phyloP scores from a whole-genome alignment of 1,284 basidiomycete genomes.

The Mrakiaceae sp. region DNA sequence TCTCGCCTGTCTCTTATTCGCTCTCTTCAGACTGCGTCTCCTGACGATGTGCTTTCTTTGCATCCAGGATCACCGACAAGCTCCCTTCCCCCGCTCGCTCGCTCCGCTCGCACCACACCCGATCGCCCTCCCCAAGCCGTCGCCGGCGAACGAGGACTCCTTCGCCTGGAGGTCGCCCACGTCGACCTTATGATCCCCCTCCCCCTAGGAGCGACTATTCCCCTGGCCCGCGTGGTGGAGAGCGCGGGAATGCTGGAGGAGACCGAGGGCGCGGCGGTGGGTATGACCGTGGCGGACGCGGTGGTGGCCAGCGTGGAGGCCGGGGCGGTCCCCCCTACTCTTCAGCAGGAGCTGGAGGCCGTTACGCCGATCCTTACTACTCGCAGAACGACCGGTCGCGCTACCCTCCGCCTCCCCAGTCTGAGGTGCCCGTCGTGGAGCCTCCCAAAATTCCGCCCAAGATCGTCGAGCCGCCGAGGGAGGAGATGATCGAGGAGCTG shows the following conservation, averaged over 20 bases:
- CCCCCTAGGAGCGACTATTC: not conserved
- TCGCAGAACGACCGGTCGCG: conserved; percentile 4
- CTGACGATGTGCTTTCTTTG: not conserved
- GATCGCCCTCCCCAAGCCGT: not conserved
- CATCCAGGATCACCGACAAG: conserved; percentile 12
- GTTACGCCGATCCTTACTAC: not conserved
- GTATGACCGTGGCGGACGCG: not conserved
- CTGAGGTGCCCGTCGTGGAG: conserved; percentile 22
- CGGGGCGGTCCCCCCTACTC: not conserved
- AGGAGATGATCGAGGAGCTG: conserved; percentile 44
- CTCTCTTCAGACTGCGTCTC: not conserved
- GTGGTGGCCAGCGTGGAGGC: not conserved
- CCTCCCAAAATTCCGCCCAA: conserved; percentile 17
- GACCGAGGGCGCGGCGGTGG: not conserved
- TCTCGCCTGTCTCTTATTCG: conserved; percentile 6
- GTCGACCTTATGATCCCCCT: not conserved
- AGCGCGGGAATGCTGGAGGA: not conserved
- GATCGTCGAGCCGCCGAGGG: conserved; percentile 22
- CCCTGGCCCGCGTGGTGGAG: not conserved
- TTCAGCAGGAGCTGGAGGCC: not conserved
- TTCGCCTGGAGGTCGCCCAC: not conserved
- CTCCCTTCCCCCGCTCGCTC: not conserved
- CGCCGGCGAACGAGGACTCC: conserved; percentile 6
- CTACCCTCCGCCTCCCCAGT: conserved; percentile 21
- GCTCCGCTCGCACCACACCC: not conserved